Conservation (phyloP, 306 rosid genomes). For the Corylus americana region DNA sequence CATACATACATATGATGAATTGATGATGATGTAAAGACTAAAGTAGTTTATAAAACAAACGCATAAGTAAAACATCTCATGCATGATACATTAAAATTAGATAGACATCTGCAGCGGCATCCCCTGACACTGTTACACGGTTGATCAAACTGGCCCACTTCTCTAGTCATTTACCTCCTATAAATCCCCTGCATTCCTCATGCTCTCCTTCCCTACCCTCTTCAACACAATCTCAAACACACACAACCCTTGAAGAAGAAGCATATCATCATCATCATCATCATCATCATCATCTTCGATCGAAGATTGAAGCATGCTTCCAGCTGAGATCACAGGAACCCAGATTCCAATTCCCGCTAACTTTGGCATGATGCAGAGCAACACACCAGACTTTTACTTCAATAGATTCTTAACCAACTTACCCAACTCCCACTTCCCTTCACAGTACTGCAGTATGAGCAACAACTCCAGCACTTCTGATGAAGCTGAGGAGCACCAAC, state of each 20-base stretch:
- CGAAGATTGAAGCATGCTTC: conserved; percentile 49
- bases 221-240: conserved; percentile 14
- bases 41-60: conserved; percentile 14
- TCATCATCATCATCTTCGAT: conserved; percentile 1
- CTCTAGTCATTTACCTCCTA: conserved; percentile 40
- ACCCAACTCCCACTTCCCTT: conserved; percentile 40
- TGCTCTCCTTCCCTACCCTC: conserved; percentile 33
- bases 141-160: conserved; percentile 46
- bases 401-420: conserved; percentile 33
- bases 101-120: conserved; percentile 21
- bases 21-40: too few relatives aligned
- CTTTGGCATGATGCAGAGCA: conserved; percentile 40
- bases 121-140: conserved; percentile 40
- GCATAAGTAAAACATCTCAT: conserved; percentile 41
- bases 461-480: conserved; percentile 71
- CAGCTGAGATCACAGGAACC: conserved; percentile 53
- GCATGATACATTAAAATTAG: conserved; percentile 34
- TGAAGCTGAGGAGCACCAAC: conserved; percentile 70
- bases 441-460: conserved; percentile 50
- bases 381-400: conserved; percentile 34
- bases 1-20: conserved; percentile 1
- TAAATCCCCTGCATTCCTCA: conserved; percentile 49
- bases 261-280: too few relatives aligned
- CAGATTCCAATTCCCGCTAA: conserved; percentile 36
- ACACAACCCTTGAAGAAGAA: conserved; percentile 2